Evolutionary conservation across 2,329 filamentous ascomycete species (phyloP).

Genomic region (Didymella sp.): DNA sequence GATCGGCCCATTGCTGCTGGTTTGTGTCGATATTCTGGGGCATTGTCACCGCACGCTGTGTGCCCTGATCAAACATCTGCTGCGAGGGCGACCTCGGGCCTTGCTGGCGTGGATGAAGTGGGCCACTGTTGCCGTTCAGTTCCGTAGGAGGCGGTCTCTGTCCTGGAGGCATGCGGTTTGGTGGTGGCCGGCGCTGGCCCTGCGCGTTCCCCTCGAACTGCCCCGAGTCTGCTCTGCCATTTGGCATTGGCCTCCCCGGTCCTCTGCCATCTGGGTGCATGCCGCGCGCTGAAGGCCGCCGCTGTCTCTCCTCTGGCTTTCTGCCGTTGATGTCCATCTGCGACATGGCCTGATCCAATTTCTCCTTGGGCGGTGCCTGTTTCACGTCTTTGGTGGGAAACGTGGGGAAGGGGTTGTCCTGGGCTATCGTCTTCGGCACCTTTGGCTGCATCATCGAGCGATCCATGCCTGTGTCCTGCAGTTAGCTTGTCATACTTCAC

Average conservation of each 20-base stretch:
- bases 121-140: conserved; percentile 22
- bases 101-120: conserved; percentile 25
- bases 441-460: conserved; percentile 41
- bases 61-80: conserved; percentile 39
- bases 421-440: conserved; percentile 36
- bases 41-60: conserved; percentile 49
- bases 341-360: conserved; percentile 46
- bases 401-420: conserved; percentile 58
- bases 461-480: conserved; percentile 33
- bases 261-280: conserved; percentile 34
- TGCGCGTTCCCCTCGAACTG: conserved; percentile 41
- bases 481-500: not conserved
- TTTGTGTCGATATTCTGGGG: conserved; percentile 38
- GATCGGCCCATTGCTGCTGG: conserved; percentile 46
- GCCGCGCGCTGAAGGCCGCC: conserved; percentile 32
- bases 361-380: conserved; percentile 23
- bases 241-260: conserved; percentile 28
- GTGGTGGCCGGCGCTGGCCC: conserved; percentile 37
- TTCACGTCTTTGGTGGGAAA: conserved; percentile 49
- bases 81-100: conserved; percentile 39
- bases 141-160: conserved; percentile 38
- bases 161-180: conserved; percentile 33
- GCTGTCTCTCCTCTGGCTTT: conserved; percentile 24
- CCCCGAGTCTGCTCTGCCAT: conserved; percentile 45
- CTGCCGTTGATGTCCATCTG: conserved; percentile 43